These are phyloP conservation scores for Suillus subluteus DNA, from an alignment of 768 basidiomycete genomes.

Conservation along the genomic window DNA sequence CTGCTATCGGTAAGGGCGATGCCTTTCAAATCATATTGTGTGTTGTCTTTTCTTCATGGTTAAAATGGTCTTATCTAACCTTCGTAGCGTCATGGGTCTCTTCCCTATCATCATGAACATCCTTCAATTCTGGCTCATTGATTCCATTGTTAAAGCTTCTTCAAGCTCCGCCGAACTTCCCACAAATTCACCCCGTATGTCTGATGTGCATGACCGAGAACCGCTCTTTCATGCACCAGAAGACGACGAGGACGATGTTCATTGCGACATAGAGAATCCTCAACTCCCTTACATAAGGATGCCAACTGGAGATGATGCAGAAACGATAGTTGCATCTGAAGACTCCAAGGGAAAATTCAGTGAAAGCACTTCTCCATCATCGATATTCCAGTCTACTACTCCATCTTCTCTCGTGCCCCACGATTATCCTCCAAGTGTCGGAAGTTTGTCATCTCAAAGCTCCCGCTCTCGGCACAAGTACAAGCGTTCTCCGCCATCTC, in stretches of 20 bases:
- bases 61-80: conserved; percentile 15
- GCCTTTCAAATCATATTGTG: conserved; percentile 80
- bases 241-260: conserved; percentile 52
- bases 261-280: conserved; percentile 51
- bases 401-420: conserved; percentile 20
- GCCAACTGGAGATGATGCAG: conserved; percentile 29
- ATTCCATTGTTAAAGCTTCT: conserved; percentile 87
- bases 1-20: conserved; percentile 61
- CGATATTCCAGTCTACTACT: conserved; percentile 15
- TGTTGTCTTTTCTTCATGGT: conserved; percentile 32
- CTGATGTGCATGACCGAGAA: conserved; percentile 51
- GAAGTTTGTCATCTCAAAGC: conserved; percentile 35
- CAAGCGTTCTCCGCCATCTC: conserved; percentile 41
- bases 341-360: conserved; percentile 19
- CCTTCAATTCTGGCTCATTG: conserved; percentile 93
- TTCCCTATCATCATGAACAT: conserved; percentile 91
- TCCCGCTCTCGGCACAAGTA: conserved; percentile 31
- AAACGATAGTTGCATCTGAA: conserved; percentile 24
- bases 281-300: conserved; percentile 40
- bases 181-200: conserved; percentile 40
- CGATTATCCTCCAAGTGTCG: conserved; percentile 62
- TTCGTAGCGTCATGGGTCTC: conserved; percentile 79
- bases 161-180: conserved; percentile 42
- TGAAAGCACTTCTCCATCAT: conserved; percentile 21
- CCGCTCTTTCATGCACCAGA: conserved; percentile 67